phyloP scores from a whole-genome alignment of 352 stramenopile species.

The Phytophthora kernoviae region DNA sequence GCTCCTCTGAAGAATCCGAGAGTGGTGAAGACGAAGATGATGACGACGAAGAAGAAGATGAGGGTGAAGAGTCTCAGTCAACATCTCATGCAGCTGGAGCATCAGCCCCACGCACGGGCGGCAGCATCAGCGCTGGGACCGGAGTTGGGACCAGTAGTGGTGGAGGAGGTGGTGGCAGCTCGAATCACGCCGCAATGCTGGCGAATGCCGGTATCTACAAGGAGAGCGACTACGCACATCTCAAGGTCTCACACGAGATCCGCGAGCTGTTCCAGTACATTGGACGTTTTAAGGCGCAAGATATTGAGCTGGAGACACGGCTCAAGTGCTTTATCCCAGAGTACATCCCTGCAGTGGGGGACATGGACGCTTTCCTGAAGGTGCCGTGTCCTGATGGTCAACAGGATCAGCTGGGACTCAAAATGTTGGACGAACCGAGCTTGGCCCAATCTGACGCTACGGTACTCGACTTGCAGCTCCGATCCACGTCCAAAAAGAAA shows the following conservation, averaged over 20 bases:
- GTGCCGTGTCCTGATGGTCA: constrained; percentile 93
- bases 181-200: constrained; percentile 63
- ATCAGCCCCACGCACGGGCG: constrained; percentile 6
- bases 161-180: constrained; percentile 25
- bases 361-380: constrained; percentile 98
- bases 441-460: constrained; percentile 94
- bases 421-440: constrained; percentile 94
- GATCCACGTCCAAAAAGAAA: constrained; percentile 95
- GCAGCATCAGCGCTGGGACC: constrained; percentile 7
- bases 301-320: constrained; percentile 94
- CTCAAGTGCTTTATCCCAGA: constrained; percentile 97
- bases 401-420: constrained; percentile 90
- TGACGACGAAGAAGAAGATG: constrained; percentile 64
- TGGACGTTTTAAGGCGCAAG: constrained; percentile 93
- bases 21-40: constrained; percentile 75
- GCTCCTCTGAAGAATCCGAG: constrained; percentile 68
- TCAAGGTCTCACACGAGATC: constrained; percentile 91
- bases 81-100: constrained; percentile 18
- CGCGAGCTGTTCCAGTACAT: constrained; percentile 95
- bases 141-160: constrained; percentile 7
- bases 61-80: constrained; percentile 45
- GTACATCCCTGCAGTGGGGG: constrained; percentile 95
- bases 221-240: constrained; percentile 83
- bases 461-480: constrained; percentile 95
- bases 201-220: constrained; percentile 84